phyloP scores from a whole-genome alignment of 1,284 basidiomycete genomes.

The Leccinum fallax region DNA sequence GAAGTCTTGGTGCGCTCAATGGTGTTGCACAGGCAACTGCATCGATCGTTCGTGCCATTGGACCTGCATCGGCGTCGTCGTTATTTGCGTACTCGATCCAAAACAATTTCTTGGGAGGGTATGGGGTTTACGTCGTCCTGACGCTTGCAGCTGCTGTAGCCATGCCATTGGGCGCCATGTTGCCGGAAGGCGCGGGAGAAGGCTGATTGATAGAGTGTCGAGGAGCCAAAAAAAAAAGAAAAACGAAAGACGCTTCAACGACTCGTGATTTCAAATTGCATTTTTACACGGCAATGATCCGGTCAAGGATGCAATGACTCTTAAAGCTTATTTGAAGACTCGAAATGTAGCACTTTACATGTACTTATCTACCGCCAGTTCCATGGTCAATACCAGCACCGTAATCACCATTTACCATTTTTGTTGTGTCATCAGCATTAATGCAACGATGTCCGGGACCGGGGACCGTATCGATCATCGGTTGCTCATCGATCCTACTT shows the following conservation, averaged over 20 bases:
- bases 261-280: neutral
- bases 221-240: neutral
- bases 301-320: too few species aligned
- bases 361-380: too few species aligned
- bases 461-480: too few species aligned
- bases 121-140: constrained; percentile 36
- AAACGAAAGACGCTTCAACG: neutral
- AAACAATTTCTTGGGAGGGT: constrained; percentile 38
- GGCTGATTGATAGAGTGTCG: neutral
- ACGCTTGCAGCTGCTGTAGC: neutral
- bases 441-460: too few species aligned
- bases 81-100: constrained; percentile 43
- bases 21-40: constrained; percentile 55
- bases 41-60: constrained; percentile 50
- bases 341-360: too few species aligned
- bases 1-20: constrained; percentile 50
- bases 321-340: too few species aligned
- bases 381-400: too few species aligned
- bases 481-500: too few species aligned
- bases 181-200: neutral
- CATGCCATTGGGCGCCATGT: neutral
- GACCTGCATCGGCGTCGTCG: constrained; percentile 42
- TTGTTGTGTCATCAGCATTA: too few species aligned
- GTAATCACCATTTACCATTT: too few species aligned
- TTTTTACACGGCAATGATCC: neutral